Evolutionary conservation across 306 rosid genomes (phyloP), one percentile per base, ranked within the genome.

Genomic region (Betula pendula): DNA sequence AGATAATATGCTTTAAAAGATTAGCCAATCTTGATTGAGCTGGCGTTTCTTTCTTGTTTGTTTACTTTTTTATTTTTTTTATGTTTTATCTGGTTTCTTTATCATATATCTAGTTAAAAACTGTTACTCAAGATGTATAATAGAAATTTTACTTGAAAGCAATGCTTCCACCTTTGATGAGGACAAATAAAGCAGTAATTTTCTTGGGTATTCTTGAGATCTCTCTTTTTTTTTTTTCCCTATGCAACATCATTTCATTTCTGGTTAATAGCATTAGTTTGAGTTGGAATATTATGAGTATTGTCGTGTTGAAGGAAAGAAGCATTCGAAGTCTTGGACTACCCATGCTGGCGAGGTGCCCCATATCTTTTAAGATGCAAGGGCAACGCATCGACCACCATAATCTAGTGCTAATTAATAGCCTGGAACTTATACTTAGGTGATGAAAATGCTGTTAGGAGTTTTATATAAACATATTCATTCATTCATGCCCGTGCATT

Each of bases 1-100:
- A 68, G 81, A 82, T 78, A 77, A 47, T 53, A 48, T 38, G 79
- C 73, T 58, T 73, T 76, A 73, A 74, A 73, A 72, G 62, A 20
- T 33, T 77, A 75, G 58, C 22, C 56, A 72, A 50, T 70, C 72
- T 47, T 16, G 67, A 38, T 65, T 65, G 47, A 38, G 70, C 70
- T 65, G 48, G 70, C 0, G 27, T 65, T 65, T 65, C 45, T 33
- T 31, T 62, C 15, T 27, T 35, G 48, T 20, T 3, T 35, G 70
- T 38, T 38, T 14, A 15, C 15, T 51, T 52, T 1, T 48, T 51
- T 52, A 5, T 52, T n/a, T n/a, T 19, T 19, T 19, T 51, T 51
- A 1, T 48, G 5, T 52, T 52, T 1, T n/a, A 2, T n/a, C 16
- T 56, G 33, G 24, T 65, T 19, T 38, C 24, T 16, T 27, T 62